Percentiles rank a stretch among this genome's conserved stretches.
These are phyloP conservation scores for Aspergillus sp. DNA, from an alignment of 2,329 filamentous ascomycete species.

Conservation along the genomic window DNA sequence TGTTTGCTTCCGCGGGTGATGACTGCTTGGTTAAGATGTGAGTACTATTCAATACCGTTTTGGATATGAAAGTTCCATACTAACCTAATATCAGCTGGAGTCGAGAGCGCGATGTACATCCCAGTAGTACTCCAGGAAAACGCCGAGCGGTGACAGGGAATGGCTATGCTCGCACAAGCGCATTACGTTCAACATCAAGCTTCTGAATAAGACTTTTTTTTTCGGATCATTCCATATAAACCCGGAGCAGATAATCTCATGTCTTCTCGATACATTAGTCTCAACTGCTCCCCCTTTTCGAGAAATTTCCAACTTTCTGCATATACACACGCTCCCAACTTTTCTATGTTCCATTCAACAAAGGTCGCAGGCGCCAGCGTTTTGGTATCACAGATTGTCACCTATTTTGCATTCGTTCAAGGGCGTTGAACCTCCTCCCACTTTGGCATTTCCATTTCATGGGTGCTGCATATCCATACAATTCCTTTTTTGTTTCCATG, in stretches of 20 bases:
- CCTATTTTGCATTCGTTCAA: constrained; percentile 11
- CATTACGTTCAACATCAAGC: constrained; percentile 40
- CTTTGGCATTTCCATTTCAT: constrained; percentile 11
- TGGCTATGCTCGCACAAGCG: constrained; percentile 41
- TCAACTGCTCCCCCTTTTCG: background rate
- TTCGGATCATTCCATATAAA: background rate
- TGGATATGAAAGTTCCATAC: background rate
- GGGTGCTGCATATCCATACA: constrained; percentile 13
- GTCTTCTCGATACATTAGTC: background rate
- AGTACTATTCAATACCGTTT: constrained; percentile 34
- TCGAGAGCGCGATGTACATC: constrained; percentile 32
- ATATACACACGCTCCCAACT: constrained; percentile 22
- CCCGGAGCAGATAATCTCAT: background rate
- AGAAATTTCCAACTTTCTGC: constrained; percentile 9
- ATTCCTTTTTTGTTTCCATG: background rate
- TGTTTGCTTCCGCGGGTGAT: constrained; percentile 91
- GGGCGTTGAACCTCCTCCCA: constrained; percentile 14
- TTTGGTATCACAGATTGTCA: constrained; percentile 23
- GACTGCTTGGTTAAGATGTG: constrained; percentile 84
- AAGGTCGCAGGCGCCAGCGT: constrained; percentile 25
- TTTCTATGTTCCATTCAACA: constrained; percentile 22
- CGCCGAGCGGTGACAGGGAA: constrained; percentile 32
- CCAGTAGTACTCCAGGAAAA: constrained; percentile 24
- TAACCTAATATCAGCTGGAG: constrained; percentile 32
- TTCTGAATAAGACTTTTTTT: constrained; percentile 21